A percentile compares a stretch with the other conserved stretches of the same genome.
Conservation (phyloP, 2,329 filamentous ascomycete species). For the Colletotrichum nymphaeae region DNA sequence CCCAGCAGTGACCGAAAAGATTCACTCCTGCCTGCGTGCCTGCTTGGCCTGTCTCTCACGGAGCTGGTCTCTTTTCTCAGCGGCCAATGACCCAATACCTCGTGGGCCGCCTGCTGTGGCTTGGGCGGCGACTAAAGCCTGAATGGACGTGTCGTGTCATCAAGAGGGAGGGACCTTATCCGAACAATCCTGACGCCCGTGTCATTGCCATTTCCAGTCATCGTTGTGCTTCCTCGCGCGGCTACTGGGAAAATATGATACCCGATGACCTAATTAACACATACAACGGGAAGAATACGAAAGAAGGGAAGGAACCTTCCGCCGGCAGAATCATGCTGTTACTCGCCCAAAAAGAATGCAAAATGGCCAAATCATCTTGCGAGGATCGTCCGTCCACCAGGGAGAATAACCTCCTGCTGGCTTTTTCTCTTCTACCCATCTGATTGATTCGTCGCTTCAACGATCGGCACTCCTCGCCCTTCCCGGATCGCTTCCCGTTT, state of each 20-base stretch:
- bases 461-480: slow-evolving; percentile 14
- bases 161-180: too few relatives aligned
- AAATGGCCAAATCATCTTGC: slow-evolving; percentile 15
- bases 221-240: neutral
- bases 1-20: slow-evolving; percentile 11
- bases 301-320: neutral
- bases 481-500: neutral
- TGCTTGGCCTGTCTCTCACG: neutral
- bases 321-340: neutral
- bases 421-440: neutral
- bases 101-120: slow-evolving; percentile 2
- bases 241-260: neutral
- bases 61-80: neutral
- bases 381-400: slow-evolving; percentile 1
- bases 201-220: neutral
- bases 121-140: slow-evolving; percentile 25
- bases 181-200: neutral
- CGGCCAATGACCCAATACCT: neutral
- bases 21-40: neutral
- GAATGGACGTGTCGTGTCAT: neutral
- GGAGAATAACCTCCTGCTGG: neutral
- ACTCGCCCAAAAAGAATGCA: neutral
- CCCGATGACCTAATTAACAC: neutral
- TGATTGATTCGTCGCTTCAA: slow-evolving; percentile 16
- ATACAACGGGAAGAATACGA: neutral